Base-by-base conservation (phyloP, 176 grass and related monocot genomes). In the Puya raimondii region DNA sequence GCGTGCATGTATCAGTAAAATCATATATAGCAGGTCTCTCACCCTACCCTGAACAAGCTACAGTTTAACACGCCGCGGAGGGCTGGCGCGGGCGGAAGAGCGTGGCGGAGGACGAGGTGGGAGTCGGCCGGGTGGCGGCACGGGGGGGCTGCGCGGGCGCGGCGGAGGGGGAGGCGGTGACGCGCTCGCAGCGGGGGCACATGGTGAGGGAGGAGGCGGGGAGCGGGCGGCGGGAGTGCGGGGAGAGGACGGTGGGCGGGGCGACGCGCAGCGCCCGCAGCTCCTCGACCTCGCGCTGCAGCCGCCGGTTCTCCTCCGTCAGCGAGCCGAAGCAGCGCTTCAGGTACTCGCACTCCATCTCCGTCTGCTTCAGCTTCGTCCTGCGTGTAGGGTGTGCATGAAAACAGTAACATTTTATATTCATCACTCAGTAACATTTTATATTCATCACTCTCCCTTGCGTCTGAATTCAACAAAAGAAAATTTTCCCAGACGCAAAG, bases 111-210 rank as follows among this genome's bases (percentile, higher is more conserved):
- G 56, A 20, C 15, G 56, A n/a, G 13, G 56, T 8, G 17, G 17
- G 16, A n/a, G 16, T 2, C 56, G 56, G 16, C 56, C 56, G 56
- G 8, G 56, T 18, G 17, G 56, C 76, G 51, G 27, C 53, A 3
- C 66, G 33, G 33, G 33, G 29, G 29, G 3, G 57, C 33, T 42
- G 33, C 5, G 4, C 33, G 33, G 33, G 33, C 33, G 33, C 50
- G 2, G 3, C 76, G 57, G 27, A 64, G 11, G 69, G 57, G 64
- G 94, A 79, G 1, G 94, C 78, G 61, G 87, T 93, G 74, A 99
- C 72, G 59, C 90, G 84, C 80, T 99, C 87, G 80, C 94, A 99
- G 53, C 89, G 79, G 47, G 90, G 94, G 87, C 94, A 99, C 94
- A 99, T 99, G 64, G 85, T 90, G 50, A 93, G 80, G 17, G 94